Evolutionary conservation across 2,329 filamentous ascomycete species (phyloP).

Genomic region (Fusarium staphyleae): DNA sequence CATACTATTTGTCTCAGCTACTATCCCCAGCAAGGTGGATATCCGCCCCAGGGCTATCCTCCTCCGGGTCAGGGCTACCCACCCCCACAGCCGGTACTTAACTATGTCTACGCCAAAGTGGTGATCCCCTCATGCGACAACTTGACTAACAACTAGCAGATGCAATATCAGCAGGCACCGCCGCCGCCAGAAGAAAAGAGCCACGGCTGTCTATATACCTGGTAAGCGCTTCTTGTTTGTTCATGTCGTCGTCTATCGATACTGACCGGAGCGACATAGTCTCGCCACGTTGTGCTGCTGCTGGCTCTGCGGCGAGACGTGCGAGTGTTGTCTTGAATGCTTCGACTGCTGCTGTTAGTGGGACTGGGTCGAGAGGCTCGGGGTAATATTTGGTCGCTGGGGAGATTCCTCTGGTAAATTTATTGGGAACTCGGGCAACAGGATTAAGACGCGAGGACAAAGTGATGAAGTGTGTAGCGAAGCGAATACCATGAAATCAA

Average conservation of each 20-base stretch:
- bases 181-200: conserved; percentile 50
- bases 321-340: conserved; percentile 54
- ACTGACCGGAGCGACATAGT: conserved; percentile 25
- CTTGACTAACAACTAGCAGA: conserved; percentile 35
- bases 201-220: conserved; percentile 51
- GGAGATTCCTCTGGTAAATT: conserved; percentile 5
- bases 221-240: conserved; percentile 44
- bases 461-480: too few relatives aligned
- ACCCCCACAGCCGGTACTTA: conserved; percentile 37
- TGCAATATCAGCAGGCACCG: conserved; percentile 45
- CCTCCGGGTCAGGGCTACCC: conserved; percentile 38
- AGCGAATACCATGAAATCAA: conserved; percentile 20
- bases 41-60: conserved; percentile 41
- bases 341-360: conserved; percentile 50
- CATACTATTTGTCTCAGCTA: conserved; percentile 22
- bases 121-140: neutral
- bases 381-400: conserved; percentile 9
- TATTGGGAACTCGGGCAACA: neutral
- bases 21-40: conserved; percentile 24
- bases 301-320: conserved; percentile 54
- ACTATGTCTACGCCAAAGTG: conserved; percentile 13
- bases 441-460: neutral
- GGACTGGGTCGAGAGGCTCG: neutral
- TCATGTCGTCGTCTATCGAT: neutral
- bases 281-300: conserved; percentile 54